Evolutionary conservation across 1,139 yeast genomes (phyloP), one percentile per base, ranked within the genome.

Genomic region (Hansenula anomala): DNA sequence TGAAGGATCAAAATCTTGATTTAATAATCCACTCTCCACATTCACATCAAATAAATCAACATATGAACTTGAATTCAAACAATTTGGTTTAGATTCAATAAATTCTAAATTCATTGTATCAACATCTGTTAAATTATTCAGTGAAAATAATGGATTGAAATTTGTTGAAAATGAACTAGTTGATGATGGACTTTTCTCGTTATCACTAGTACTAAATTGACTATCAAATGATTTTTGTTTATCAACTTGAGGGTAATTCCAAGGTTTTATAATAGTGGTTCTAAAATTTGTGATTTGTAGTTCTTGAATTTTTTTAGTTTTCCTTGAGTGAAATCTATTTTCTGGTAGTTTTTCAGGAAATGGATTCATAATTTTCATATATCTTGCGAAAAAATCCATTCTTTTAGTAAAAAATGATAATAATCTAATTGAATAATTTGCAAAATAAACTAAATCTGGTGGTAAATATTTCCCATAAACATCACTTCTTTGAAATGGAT

Each of bases 271-370:
- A 1, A 38, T 17, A 3, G 45, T 41, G 3, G 25, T 36, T 31
- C 36, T 42, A 30, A 53, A 51, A 3, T 30, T 30, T 1, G 33
- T 36, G 4, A 51, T 27, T 28, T 36, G 45, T 3, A 36, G 41
- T 30, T 53, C 56, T 5, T 40, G 20, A 4, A 50, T 37, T 13
- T 41, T 42, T 3, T 12, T 7, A n/a, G 41, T 29, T 37, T 43
- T 50, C 36, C 57, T 44, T 18, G 54, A 48, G 6, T 15, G 28
- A 25, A 47, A 46, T 40, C 56, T 40, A 34, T 50, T 42, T 15
- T 41, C 33, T 3, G 34, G 35, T 23, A 48, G 31, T 9, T 39
- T 28, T 1, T 43, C 45, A 9, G 52, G 55, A 34, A 46, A 50
- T 29, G 46, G 46, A 13, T 41, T 42, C 22, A 40, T 19, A 15